Percentiles rank a stretch among this genome's conserved stretches.
phyloP scores from a whole-genome alignment of 2,329 filamentous ascomycete genomes.

The Fusarium sp. region DNA sequence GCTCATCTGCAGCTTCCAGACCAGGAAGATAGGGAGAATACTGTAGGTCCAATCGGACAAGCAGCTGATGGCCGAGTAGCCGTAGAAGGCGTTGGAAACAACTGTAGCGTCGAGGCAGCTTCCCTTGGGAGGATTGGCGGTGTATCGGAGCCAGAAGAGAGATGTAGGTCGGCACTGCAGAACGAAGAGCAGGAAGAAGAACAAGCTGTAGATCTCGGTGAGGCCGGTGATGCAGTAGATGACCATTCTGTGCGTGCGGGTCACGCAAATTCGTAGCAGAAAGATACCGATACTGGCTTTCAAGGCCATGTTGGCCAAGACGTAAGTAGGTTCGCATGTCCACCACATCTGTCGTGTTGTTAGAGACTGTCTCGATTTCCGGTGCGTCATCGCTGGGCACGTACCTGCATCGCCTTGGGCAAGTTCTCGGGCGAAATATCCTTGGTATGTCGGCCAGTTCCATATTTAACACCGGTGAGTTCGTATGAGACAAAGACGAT shows the following conservation, averaged over 20 bases:
- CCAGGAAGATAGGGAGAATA: constrained; percentile 57
- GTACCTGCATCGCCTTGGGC: constrained; percentile 51
- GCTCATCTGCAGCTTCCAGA: constrained; percentile 59
- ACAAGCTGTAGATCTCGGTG: constrained; percentile 52
- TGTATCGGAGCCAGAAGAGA: constrained; percentile 56
- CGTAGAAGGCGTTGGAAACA: constrained; percentile 28
- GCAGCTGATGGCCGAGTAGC: constrained; percentile 57
- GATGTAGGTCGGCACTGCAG: constrained; percentile 57
- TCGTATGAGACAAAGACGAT: constrained; percentile 15
- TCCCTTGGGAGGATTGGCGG: constrained; percentile 23
- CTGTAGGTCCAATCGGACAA: constrained; percentile 58
- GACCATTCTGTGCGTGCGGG: constrained; percentile 23
- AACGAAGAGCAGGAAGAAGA: constrained; percentile 57
- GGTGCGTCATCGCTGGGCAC: neutral
- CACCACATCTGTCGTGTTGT: constrained; percentile 53
- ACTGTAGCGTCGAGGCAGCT: constrained; percentile 8
- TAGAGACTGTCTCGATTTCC: neutral
- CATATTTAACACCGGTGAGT: constrained; percentile 17
- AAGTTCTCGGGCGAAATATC: constrained; percentile 19
- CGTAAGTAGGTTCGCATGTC: constrained; percentile 59
- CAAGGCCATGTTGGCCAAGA: constrained; percentile 53
- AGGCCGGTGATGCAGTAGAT: constrained; percentile 34
- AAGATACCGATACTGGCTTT: constrained; percentile 59
- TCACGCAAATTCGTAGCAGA: constrained; percentile 54
- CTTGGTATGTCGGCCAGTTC: constrained; percentile 20